phyloP scores from a whole-genome alignment of 108 stramenopile species.

The Pseudonitzschia delicatissima region DNA sequence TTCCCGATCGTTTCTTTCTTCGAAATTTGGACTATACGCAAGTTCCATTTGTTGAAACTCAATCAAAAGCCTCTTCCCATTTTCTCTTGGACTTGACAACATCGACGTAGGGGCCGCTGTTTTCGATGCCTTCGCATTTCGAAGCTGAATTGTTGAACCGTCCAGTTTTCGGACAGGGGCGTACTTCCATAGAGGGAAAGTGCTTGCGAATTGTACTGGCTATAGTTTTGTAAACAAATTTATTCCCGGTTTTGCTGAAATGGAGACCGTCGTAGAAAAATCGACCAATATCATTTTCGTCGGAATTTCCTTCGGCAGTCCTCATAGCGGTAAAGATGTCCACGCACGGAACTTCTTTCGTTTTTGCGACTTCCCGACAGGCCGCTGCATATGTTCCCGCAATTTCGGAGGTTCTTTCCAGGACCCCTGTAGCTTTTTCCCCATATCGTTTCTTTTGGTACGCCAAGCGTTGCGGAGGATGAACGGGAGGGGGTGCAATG shows the following conservation, averaged over 20 bases:
- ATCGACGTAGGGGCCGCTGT: slow-evolving; percentile 73
- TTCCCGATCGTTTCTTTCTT: too few relatives aligned
- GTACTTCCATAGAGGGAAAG: slow-evolving; percentile 50
- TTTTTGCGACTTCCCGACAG: slow-evolving; percentile 42
- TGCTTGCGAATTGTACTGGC: slow-evolving; percentile 37
- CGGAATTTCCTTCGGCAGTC: slow-evolving; percentile 15
- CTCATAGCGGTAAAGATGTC: slow-evolving; percentile 57
- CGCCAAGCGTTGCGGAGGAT: slow-evolving; percentile 51
- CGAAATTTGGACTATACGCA: too few relatives aligned
- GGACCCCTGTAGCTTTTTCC: slow-evolving; percentile 55
- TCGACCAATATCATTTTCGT: slow-evolving; percentile 29
- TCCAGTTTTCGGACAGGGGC: slow-evolving; percentile 48
- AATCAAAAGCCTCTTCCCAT: slow-evolving; percentile 47
- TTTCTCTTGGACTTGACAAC: slow-evolving; percentile 64
- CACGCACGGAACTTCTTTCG: slow-evolving; percentile 42
- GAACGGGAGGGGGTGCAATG: slow-evolving; percentile 73
- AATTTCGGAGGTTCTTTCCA: slow-evolving; percentile 60
- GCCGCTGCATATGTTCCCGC: slow-evolving; percentile 53
- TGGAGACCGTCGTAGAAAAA: slow-evolving; percentile 78
- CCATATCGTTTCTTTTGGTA: slow-evolving; percentile 59
- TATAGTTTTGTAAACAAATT: slow-evolving; percentile 41
- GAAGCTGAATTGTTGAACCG: slow-evolving; percentile 65
- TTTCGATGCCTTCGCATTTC: slow-evolving; percentile 35
- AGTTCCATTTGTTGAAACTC: too few relatives aligned
- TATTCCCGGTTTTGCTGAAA: slow-evolving; percentile 58